phyloP scores from a whole-genome alignment of 2,329 filamentous ascomycete species.

The Pestalotiopsis sp. region DNA sequence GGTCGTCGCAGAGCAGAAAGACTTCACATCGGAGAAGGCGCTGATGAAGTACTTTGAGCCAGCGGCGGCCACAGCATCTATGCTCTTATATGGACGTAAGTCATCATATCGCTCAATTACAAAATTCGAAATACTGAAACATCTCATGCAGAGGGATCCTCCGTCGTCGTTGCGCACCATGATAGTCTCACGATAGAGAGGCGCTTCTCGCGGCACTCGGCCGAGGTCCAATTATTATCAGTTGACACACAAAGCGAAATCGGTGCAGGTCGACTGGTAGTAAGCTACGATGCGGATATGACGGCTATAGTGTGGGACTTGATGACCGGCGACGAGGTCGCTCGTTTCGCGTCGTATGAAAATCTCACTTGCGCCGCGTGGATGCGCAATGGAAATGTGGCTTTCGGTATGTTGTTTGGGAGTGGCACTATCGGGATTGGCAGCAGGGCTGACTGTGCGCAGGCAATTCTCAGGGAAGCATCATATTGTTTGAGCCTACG shows the following conservation, averaged over 20 bases:
- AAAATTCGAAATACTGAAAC: not conserved
- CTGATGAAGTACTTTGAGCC: slow-evolving; percentile 72
- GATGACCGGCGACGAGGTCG: slow-evolving; percentile 85
- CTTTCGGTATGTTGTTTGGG: slow-evolving; percentile 72
- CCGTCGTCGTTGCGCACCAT: slow-evolving; percentile 86
- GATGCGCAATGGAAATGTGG: slow-evolving; percentile 97
- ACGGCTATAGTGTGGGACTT: slow-evolving; percentile 97
- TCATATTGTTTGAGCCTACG: slow-evolving; percentile 91
- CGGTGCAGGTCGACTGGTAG: slow-evolving; percentile 81
- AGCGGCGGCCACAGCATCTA: slow-evolving; percentile 86
- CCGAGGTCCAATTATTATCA: slow-evolving; percentile 81
- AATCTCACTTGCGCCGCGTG: slow-evolving; percentile 82
- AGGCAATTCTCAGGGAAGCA: slow-evolving; percentile 92
- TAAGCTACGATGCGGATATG: slow-evolving; percentile 89
- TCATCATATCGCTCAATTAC: slow-evolving; percentile 14
- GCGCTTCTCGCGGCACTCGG: slow-evolving; percentile 79
- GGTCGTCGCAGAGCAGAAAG: slow-evolving; percentile 44
- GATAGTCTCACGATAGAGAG: slow-evolving; percentile 89
- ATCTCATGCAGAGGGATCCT: slow-evolving; percentile 61
- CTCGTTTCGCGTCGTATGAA: slow-evolving; percentile 91
- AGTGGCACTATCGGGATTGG: slow-evolving; percentile 13
- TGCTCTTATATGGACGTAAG: slow-evolving; percentile 78
- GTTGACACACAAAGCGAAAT: slow-evolving; percentile 91
- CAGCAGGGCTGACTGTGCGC: slow-evolving; percentile 23
- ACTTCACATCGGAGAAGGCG: slow-evolving; percentile 52